These are phyloP conservation scores for Astrothelium macrocarpum DNA, from an alignment of 495 filamentous ascomycete genomes.

Conservation along the genomic window DNA sequence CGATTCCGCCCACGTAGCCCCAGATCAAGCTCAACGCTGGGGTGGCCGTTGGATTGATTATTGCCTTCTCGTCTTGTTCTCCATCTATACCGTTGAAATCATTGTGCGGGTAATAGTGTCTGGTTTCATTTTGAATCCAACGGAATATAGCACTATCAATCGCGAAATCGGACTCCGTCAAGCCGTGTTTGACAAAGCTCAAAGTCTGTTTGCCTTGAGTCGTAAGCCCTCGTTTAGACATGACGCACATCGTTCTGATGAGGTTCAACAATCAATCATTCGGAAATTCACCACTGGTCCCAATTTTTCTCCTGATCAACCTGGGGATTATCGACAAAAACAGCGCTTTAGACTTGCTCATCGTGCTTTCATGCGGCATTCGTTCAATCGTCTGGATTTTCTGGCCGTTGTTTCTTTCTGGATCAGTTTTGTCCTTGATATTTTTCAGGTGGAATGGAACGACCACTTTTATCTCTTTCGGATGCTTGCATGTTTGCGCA, in stretches of 20 bases:
- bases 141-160: slow-evolving; percentile 73
- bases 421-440: slow-evolving; percentile 68
- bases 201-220: slow-evolving; percentile 67
- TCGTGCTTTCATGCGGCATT: slow-evolving; percentile 86
- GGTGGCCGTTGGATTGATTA: slow-evolving; percentile 63
- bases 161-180: slow-evolving; percentile 60
- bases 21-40: slow-evolving; percentile 49
- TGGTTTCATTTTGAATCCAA: slow-evolving; percentile 78
- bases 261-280: slow-evolving; percentile 61
- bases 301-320: slow-evolving; percentile 44
- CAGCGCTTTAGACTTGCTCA: slow-evolving; percentile 77
- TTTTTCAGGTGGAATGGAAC: slow-evolving; percentile 54
- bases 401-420: slow-evolving; percentile 93
- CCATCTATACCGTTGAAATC: slow-evolving; percentile 84
- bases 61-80: slow-evolving; percentile 70
- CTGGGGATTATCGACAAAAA: slow-evolving; percentile 64
- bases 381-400: slow-evolving; percentile 93
- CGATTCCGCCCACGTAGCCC: slow-evolving; percentile 63
- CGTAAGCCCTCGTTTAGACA: slow-evolving; percentile 54
- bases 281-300: slow-evolving; percentile 62
- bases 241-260: slow-evolving; percentile 24
- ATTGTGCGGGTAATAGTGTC: slow-evolving; percentile 78
- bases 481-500: slow-evolving; percentile 91
- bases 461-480: slow-evolving; percentile 80
- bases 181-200: slow-evolving; percentile 64